Evolutionary conservation across 2,329 filamentous ascomycete species (phyloP), one percentile per base, ranked within the genome.

Genomic region (Sporothrix inflata): DNA sequence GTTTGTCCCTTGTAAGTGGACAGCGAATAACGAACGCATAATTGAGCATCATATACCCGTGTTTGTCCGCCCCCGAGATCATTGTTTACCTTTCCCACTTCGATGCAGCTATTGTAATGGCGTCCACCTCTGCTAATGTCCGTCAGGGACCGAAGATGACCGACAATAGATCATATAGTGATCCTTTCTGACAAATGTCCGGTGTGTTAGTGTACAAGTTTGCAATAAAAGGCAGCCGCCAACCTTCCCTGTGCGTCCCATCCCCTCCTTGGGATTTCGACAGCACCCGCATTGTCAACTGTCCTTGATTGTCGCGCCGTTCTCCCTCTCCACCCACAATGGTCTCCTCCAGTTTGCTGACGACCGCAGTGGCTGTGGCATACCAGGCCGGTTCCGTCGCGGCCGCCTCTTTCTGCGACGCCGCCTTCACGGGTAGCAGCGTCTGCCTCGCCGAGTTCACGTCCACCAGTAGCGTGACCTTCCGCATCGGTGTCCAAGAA

Each of bases 401-500:
- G 4, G 38, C 49, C 3, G 61, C 61, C 57, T 65, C 27, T 2
- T 66, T 57, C 19, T 71, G 70, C 47, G 63, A 71, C 19, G 70
- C 70, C 16, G 47, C 68, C 4, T 61, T 49, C 6, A 38, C 68
- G 1, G 53, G 40, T 47, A 57, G 24, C 49, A 57, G 49, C 6
- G 47, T 66, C 45, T 72, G 76, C 74, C 77, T 76, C 71, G 66
- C 76, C 30, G 55, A 76, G 67, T 74, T 76, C 72, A 47, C 75
- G 1, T 74, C 74, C 0, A 71, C 61, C 7, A 47, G 72, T 19
- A 69, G 71, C n/a, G 76, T 76, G 24, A 69, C 73, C 19, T 78
- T 74, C 73, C 76, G 77, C 60, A 68, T 78, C 40, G 77, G 76
- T 27, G 53, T 82, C 7, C 80, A 80, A 1, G 76, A 79, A 21